Percentiles rank a stretch among this genome's conserved stretches.
Evolutionary conservation across 257 asterid species (phyloP).

Genomic region (Nicotiana undulata): DNA sequence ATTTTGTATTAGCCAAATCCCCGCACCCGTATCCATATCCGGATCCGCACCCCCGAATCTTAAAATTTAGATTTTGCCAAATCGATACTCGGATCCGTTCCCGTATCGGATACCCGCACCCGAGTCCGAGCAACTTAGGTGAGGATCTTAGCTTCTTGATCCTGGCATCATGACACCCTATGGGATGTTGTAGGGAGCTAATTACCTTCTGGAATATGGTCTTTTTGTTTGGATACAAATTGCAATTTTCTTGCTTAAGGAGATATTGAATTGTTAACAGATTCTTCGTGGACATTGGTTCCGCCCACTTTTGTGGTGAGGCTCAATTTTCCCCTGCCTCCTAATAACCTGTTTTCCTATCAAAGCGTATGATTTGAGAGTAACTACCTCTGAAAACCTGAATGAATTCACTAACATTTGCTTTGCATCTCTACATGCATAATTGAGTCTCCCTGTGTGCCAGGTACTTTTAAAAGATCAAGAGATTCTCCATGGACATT

Average conservation of each 20-base stretch:
- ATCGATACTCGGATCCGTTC: too few species aligned
- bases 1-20: too few species aligned
- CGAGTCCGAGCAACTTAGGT: too few species aligned
- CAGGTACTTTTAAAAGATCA: background rate
- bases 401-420: too few species aligned
- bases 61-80: too few species aligned
- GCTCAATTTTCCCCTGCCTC: background rate
- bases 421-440: background rate
- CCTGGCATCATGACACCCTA: background rate
- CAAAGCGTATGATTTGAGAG: background rate
- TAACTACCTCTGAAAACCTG: too few species aligned
- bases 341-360: background rate
- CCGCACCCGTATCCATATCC: too few species aligned
- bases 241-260: background rate
- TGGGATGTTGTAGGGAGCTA: background rate
- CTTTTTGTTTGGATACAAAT: background rate
- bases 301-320: background rate
- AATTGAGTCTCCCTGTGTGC: background rate
- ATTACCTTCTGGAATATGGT: background rate
- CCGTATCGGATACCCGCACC: too few species aligned
- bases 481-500: background rate
- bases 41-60: too few species aligned
- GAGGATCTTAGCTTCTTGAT: constrained; percentile 1
- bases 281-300: background rate
- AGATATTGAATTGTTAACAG: background rate